phyloP scores from a whole-genome alignment of 1,284 basidiomycete species.

The Singerocomus inundabilis region DNA sequence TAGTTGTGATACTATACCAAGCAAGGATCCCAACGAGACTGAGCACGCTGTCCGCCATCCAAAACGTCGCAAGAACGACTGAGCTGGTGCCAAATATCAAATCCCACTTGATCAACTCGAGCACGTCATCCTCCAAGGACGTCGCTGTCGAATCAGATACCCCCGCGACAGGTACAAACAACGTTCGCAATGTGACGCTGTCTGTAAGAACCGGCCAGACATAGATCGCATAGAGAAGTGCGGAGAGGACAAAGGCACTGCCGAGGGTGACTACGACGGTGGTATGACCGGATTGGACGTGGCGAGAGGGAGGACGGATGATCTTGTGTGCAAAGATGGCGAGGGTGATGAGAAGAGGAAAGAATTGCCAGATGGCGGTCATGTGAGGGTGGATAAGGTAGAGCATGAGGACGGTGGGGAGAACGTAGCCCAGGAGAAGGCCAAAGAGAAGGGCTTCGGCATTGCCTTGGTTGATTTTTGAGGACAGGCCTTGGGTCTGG shows the following conservation, averaged over 20 bases:
- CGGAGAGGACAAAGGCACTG: constrained; percentile 35
- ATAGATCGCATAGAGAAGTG: constrained; percentile 38
- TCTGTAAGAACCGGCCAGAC: constrained; percentile 35
- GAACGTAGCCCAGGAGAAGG: constrained; percentile 36
- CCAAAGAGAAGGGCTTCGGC: constrained; percentile 46
- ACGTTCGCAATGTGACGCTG: constrained; percentile 15
- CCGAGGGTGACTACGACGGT: constrained; percentile 35
- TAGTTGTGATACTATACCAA: constrained; percentile 38
- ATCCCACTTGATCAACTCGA: constrained; percentile 49
- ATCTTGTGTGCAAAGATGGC: constrained; percentile 20
- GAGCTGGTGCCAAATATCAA: constrained; percentile 35
- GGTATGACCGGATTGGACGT: constrained; percentile 37
- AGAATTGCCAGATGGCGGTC: constrained; percentile 46
- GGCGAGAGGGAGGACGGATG: constrained; percentile 26
- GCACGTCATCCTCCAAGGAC: constrained; percentile 27
- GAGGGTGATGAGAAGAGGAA: constrained; percentile 39
- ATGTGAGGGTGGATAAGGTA: constrained; percentile 32
- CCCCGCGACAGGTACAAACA: constrained; percentile 35
- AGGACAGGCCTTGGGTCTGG: neutral
- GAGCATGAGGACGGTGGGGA: constrained; percentile 40
- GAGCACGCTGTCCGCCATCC: constrained; percentile 36
- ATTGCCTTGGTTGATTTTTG: constrained; percentile 33
- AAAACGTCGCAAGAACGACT: constrained; percentile 40
- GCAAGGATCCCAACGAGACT: constrained; percentile 27
- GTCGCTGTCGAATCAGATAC: constrained; percentile 14